A percentile compares a stretch with the other conserved stretches of the same genome.
These are phyloP conservation scores for maize (Zea mays) DNA, from an alignment of 176 grass and related monocot genomes.

Conservation along the genomic window DNA sequence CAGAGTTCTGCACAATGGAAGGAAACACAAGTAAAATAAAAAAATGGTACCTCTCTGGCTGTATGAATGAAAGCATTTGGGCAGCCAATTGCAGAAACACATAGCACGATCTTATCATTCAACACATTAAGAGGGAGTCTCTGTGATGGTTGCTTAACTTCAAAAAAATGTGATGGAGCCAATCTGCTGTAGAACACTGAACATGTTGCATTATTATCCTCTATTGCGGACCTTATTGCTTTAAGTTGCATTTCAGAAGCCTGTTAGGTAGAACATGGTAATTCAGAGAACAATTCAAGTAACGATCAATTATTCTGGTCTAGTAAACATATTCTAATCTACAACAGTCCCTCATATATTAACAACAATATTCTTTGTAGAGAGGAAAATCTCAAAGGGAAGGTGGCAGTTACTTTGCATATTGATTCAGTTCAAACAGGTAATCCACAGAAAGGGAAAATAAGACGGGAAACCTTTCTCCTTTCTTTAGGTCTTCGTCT, in stretches of 20 bases:
- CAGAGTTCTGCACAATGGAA: constrained; percentile 17
- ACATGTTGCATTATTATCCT: constrained; percentile 30
- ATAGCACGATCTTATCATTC: constrained; percentile 55
- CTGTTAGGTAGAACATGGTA: constrained; percentile 49
- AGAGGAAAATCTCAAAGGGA: not conserved
- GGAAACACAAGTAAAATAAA: constrained; percentile 6
- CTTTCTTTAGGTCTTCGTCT: not conserved
- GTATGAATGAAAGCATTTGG: constrained; percentile 66
- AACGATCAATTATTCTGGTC: not conserved
- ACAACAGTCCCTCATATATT: not conserved
- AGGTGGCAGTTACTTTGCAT: not conserved
- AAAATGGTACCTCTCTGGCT: constrained; percentile 51
- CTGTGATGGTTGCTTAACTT: constrained; percentile 44
- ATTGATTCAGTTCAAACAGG: not conserved
- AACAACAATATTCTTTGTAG: not conserved
- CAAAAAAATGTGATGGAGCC: constrained; percentile 78
- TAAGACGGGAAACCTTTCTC: not conserved
- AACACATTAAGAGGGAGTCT: constrained; percentile 54
- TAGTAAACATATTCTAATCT: constrained; percentile 6
- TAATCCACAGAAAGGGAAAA: not conserved
- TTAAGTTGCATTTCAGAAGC: constrained; percentile 49
- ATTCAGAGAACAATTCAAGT: constrained; percentile 27
- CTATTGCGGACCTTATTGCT: constrained; percentile 42
- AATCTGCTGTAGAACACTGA: constrained; percentile 70
- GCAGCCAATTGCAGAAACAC: constrained; percentile 81